Conservation (phyloP, 139 green algal genomes). For the Nannochloris sp. region DNA sequence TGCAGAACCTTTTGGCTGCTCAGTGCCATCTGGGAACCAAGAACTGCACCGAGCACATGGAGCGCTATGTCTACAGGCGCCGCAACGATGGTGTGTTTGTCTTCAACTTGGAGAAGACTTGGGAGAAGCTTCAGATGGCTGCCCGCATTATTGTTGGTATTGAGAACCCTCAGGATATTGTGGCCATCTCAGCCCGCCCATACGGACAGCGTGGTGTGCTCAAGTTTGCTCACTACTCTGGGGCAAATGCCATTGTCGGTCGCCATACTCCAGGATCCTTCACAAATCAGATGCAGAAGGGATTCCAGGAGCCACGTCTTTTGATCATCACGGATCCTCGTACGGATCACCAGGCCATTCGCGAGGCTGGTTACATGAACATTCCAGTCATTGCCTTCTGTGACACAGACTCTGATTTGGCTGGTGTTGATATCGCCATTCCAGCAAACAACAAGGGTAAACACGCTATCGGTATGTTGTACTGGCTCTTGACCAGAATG, state of each 20-base stretch:
- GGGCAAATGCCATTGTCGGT: slow-evolving; percentile 83
- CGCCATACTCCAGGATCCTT: slow-evolving; percentile 98
- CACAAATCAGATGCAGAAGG: slow-evolving; percentile 98
- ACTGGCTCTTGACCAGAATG: slow-evolving; percentile 95
- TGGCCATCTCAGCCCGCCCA: slow-evolving; percentile 76
- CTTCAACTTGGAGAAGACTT: slow-evolving; percentile 98
- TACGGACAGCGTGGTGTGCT: slow-evolving; percentile 96
- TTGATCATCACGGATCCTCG: slow-evolving; percentile 92
- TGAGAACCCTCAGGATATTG: slow-evolving; percentile 87
- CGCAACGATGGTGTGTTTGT: slow-evolving; percentile 93
- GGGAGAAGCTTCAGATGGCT: slow-evolving; percentile 97
- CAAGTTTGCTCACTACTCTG: slow-evolving; percentile 98
- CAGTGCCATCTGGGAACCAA: slow-evolving; percentile 79
- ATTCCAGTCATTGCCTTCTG: slow-evolving; percentile 99
- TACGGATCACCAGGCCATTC: slow-evolving; percentile 93
- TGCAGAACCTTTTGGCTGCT: slow-evolving; percentile 90
- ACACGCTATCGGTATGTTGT: slow-evolving; percentile 92
- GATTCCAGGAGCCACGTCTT: slow-evolving; percentile 94
- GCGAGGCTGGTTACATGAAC: slow-evolving; percentile 96
- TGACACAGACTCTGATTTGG: slow-evolving; percentile 90
- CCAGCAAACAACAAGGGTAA: slow-evolving; percentile 99
- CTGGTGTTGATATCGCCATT: slow-evolving; percentile 95
- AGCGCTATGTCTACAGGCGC: slow-evolving; percentile 84
- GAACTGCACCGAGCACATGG: slow-evolving; percentile 95
- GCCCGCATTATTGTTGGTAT: slow-evolving; percentile 96